Evolutionary conservation across 495 filamentous ascomycete species (phyloP).

Genomic region (Friedmanniomyces endolithicus): DNA sequence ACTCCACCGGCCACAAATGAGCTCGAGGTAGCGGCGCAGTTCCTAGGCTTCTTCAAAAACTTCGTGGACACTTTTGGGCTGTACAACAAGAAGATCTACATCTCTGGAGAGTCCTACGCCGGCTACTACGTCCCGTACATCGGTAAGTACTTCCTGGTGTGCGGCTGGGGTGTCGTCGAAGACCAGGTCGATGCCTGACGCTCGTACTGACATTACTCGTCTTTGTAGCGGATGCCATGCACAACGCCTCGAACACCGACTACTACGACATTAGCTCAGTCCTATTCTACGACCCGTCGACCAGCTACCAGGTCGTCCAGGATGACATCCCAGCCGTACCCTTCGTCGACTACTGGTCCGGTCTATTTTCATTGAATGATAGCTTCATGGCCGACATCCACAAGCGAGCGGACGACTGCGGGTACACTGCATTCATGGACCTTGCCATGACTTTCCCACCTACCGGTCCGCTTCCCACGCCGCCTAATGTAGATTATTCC

Average conservation of each 20-base stretch:
- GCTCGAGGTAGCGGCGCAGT: conserved; percentile 46
- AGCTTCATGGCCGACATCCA: conserved; percentile 50
- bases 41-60: conserved; percentile 53
- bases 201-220: no score
- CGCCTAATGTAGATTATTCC: conserved; percentile 22
- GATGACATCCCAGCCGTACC: conserved; percentile 46
- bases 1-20: conserved; percentile 41
- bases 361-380: conserved; percentile 53
- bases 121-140: conserved; percentile 74
- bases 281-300: conserved; percentile 57
- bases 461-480: conserved; percentile 40
- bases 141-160: no score
- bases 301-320: conserved; percentile 39
- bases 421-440: conserved; percentile 50
- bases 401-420: conserved; percentile 44
- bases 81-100: conserved; percentile 48
- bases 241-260: conserved; percentile 51
- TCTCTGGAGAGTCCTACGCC: conserved; percentile 54
- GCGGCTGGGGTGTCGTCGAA: no score
- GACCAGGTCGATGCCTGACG: no score
- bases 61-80: conserved; percentile 49
- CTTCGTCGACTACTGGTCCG: conserved; percentile 49
- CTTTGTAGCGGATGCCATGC: conserved; percentile 59
- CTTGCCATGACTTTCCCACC: conserved; percentile 59
- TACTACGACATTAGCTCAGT: conserved; percentile 59